Base-by-base conservation (phyloP, 2,329 filamentous ascomycete genomes). In the Hawksworthiomyces lignivorus region DNA sequence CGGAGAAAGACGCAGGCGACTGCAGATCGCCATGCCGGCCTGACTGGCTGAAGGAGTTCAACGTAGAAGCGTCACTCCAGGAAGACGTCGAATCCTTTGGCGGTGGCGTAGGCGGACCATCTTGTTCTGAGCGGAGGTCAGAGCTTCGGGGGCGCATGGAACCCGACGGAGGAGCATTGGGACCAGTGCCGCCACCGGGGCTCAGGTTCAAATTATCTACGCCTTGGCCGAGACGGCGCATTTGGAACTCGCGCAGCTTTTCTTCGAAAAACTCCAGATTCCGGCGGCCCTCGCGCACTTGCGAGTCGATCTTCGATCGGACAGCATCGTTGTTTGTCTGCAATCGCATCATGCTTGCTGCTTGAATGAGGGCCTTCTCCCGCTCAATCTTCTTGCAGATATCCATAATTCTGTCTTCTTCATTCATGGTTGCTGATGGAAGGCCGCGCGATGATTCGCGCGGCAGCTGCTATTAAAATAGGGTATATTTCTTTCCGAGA, bases 301-400 rank as follows among this genome's bases (percentile, higher is more conserved):
- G 88, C 49, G 82, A 84, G 60, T 97, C 90, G 62, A 95, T 80
- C 58, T 87, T 80, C 55, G 89, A 89, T 59, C 88, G 84, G 51
- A 97, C 90, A 48, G 81, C 77, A 54, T 89, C 84, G 65, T 98
- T 98, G 69, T 87, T 87, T 54, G 90, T 96, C 63, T 92, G 89
- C 67, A 89, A 84, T 66, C 88, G 84, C 89, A 98, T 95, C 55
- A 85, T 80, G 67, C 87, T 92, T 54, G 90, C 90, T 56, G 87
- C 90, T 64, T 85, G 85, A 72, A 98, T 92, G 59, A 97, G 81
- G 56, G 84, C 85, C 73, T 89, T 90, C 68, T 98, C 92, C 62
- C 90, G 82, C 73, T 96, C 87, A 65, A 98, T 97, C 83, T 98
- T 97, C 71, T 82, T 84, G 69, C 84, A 80, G 68, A 98, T 88